These are phyloP conservation scores for Sporodiniella umbellata DNA, from an alignment of 371 early-diverging fungal genomes.

Conservation along the genomic window DNA sequence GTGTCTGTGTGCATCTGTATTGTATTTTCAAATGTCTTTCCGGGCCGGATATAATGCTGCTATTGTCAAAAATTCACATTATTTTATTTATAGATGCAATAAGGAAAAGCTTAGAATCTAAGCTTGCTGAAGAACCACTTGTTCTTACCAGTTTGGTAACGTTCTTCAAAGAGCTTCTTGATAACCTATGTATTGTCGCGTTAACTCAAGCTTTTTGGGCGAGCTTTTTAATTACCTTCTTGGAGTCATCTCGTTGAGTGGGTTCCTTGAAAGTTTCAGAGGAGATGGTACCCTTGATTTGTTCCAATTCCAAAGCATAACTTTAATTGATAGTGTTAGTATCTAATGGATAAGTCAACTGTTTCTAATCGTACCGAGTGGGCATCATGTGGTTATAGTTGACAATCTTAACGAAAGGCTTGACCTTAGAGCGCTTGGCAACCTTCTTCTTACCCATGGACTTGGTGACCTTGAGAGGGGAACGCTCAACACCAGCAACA, in stretches of 20 bases:
- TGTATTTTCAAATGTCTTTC: background rate
- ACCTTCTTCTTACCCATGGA: constrained; percentile 92
- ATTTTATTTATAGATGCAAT: background rate
- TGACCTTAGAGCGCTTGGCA: constrained; percentile 93
- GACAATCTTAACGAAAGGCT: constrained; percentile 97
- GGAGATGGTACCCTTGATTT: constrained; percentile 84
- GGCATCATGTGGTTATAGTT: constrained; percentile 99
- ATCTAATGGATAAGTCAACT: background rate
- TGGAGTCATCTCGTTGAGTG: constrained; percentile 84
- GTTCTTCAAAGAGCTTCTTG: constrained; percentile 93
- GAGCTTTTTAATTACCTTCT: no score
- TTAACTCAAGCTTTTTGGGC: no score
- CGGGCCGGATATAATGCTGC: background rate
- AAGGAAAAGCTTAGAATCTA: constrained; percentile 77
- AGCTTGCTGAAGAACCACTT: constrained; percentile 99
- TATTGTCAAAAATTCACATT: background rate
- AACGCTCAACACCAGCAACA: constrained; percentile 95
- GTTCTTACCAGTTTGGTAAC: constrained; percentile 96
- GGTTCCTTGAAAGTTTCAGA: constrained; percentile 92
- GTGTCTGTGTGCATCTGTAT: no score
- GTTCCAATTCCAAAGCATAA: constrained; percentile 83
- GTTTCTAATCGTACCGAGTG: constrained; percentile 72
- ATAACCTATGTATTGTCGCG: no score
- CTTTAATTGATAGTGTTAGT: constrained; percentile 21
- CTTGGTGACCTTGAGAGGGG: constrained; percentile 95